Conservation (phyloP, 2,329 filamentous ascomycete genomes). For the Apiospora saccharicola region DNA sequence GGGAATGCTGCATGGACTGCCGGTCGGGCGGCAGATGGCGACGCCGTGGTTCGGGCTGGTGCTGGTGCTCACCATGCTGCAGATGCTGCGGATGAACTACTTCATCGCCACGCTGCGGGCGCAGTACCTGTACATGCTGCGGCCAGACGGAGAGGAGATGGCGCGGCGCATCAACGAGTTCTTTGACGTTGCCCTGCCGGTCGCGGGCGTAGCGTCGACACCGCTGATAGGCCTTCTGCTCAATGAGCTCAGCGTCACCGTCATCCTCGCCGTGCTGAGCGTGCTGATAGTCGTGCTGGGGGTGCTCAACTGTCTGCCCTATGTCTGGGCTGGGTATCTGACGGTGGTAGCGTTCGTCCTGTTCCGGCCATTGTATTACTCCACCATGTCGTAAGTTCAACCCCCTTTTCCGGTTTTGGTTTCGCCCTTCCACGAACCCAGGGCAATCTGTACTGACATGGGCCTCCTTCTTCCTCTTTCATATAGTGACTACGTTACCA, state of each 20-base stretch:
- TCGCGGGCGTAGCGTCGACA: constrained; percentile 73
- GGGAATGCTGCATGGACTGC: constrained; percentile 73
- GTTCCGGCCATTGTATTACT: constrained; percentile 77
- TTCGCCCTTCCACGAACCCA: too few species aligned
- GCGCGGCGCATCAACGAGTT: constrained; percentile 49
- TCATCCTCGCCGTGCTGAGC: constrained; percentile 78
- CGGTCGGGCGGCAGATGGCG: constrained; percentile 69
- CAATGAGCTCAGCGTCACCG: constrained; percentile 72
- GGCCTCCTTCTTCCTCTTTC: neutral
- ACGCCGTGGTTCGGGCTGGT: constrained; percentile 78
- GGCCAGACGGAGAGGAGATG: constrained; percentile 45
- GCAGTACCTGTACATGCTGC: constrained; percentile 74
- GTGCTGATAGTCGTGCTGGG: constrained; percentile 79
- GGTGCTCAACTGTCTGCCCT: constrained; percentile 69
- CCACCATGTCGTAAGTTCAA: constrained; percentile 10
- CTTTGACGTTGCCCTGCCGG: constrained; percentile 61
- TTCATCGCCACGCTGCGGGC: constrained; percentile 55
- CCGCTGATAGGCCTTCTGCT: constrained; percentile 77
- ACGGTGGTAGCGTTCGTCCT: constrained; percentile 75
- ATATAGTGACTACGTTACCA: constrained; percentile 71
- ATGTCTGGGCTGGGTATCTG: constrained; percentile 68
- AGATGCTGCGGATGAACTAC: constrained; percentile 77
- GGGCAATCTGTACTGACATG: too few species aligned
- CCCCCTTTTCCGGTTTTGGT: neutral
- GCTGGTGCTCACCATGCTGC: constrained; percentile 66